Conservation (phyloP, 768 basidiomycete genomes). For the Serendipita sp. region DNA sequence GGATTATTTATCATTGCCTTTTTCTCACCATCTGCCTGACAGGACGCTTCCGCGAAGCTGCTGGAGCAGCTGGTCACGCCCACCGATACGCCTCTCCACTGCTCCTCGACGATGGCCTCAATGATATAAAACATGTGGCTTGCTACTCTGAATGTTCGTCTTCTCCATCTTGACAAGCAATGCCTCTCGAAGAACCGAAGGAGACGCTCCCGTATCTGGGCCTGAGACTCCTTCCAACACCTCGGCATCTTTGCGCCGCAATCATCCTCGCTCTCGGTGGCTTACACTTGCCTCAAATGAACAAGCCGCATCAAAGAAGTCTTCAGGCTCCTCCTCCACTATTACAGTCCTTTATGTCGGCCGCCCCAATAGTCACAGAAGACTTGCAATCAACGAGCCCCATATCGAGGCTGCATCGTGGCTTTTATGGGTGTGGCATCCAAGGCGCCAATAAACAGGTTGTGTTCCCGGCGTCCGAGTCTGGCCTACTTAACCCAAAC, state of each 20-base stretch:
- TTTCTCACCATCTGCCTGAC: background rate
- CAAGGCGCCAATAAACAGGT: background rate
- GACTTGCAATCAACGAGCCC: background rate
- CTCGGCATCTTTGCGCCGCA: background rate
- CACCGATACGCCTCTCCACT: background rate
- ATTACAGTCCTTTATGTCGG: background rate
- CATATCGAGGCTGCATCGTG: background rate
- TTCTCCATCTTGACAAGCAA: background rate
- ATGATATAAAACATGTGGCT: background rate
- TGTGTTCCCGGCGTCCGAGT: background rate
- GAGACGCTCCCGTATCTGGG: background rate
- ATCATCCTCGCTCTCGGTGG: background rate
- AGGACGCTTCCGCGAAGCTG: slow-evolving; percentile 6
- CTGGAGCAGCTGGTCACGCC: slow-evolving; percentile 1
- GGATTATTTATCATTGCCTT: background rate
- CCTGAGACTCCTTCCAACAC: background rate
- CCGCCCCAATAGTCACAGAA: background rate
- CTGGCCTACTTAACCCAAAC: slow-evolving; percentile 1
- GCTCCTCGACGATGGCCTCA: background rate
- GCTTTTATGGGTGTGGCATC: background rate
- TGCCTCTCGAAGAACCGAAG: background rate
- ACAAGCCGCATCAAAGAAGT: background rate
- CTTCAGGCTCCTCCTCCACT: background rate
- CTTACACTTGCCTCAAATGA: slow-evolving; percentile 1
- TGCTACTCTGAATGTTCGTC: background rate